Conservation (phyloP, 169 alveolate species). For the Plasmodium adleri region DNA sequence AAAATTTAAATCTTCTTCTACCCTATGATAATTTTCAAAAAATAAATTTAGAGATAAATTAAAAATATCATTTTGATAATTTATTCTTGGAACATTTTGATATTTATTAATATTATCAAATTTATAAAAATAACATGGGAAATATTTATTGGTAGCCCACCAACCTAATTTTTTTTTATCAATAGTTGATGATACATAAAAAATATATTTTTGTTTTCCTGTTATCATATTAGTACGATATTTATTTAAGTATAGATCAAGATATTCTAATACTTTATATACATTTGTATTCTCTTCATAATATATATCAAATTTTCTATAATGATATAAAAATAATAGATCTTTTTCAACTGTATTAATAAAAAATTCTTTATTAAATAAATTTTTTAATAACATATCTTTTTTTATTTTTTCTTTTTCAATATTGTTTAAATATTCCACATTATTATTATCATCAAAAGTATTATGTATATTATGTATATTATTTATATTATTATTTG, state of each 20-base stretch:
- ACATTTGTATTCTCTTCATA: slow-evolving; percentile 56
- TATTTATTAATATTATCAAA: slow-evolving; percentile 70
- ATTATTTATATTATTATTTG: neutral
- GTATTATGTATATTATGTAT: neutral
- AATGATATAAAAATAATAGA: slow-evolving; percentile 54
- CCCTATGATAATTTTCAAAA: slow-evolving; percentile 67
- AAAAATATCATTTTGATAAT: slow-evolving; percentile 51
- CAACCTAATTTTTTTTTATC: slow-evolving; percentile 79
- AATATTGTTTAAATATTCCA: neutral
- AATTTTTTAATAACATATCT: neutral
- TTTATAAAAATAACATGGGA: slow-evolving; percentile 79
- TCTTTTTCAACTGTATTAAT: slow-evolving; percentile 40
- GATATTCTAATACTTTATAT: slow-evolving; percentile 52
- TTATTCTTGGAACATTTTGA: slow-evolving; percentile 69
- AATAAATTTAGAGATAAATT: slow-evolving; percentile 79
- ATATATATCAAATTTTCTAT: slow-evolving; percentile 53
- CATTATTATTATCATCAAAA: neutral
- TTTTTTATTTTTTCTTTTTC: slow-evolving; percentile 9
- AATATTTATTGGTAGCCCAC: slow-evolving; percentile 78
- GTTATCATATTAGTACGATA: slow-evolving; percentile 34
- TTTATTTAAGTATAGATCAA: slow-evolving; percentile 60
- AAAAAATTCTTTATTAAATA: slow-evolving; percentile 42
- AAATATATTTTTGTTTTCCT: slow-evolving; percentile 56
- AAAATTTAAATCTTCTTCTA: slow-evolving; percentile 81
- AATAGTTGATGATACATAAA: slow-evolving; percentile 36